These are phyloP conservation scores for Cavenderia fasciculata DNA, from an alignment of 78 protist genomes.

Conservation along the genomic window DNA sequence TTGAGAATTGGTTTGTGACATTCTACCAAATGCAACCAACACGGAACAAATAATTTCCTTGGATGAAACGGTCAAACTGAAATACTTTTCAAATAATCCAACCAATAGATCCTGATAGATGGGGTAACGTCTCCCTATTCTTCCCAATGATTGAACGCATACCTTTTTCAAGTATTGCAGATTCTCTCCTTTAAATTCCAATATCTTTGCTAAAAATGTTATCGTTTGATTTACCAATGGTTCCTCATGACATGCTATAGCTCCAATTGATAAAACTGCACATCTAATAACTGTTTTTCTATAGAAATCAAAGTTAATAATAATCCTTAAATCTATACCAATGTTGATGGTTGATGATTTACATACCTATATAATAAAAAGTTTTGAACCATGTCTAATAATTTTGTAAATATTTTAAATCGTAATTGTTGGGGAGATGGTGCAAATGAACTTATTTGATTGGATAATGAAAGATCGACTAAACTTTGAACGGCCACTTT, in stretches of 20 bases:
- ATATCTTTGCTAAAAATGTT: constrained; percentile 53
- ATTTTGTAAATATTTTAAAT: constrained; percentile 20
- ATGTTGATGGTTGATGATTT: not conserved
- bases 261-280: constrained; percentile 37
- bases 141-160: constrained; percentile 53
- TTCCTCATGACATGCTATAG: constrained; percentile 64
- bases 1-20: constrained; percentile 74
- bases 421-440: constrained; percentile 1
- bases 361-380: constrained; percentile 38
- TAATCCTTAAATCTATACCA: not conserved
- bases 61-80: not conserved
- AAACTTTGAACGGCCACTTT: constrained; percentile 43
- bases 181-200: constrained; percentile 61
- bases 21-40: constrained; percentile 35
- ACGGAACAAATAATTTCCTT: constrained; percentile 30
- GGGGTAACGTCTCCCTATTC: constrained; percentile 71
- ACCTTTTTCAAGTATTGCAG: constrained; percentile 43
- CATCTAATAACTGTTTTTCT: constrained; percentile 40
- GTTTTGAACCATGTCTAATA: constrained; percentile 60
- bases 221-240: constrained; percentile 54
- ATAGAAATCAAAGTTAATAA: not conserved
- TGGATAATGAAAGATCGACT: constrained; percentile 16
- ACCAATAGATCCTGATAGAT: constrained; percentile 41
- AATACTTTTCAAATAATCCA: constrained; percentile 41
- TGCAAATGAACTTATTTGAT: too few relatives aligned